Conservation (phyloP, 2,329 filamentous ascomycete species). For the Fusarium sp. region DNA sequence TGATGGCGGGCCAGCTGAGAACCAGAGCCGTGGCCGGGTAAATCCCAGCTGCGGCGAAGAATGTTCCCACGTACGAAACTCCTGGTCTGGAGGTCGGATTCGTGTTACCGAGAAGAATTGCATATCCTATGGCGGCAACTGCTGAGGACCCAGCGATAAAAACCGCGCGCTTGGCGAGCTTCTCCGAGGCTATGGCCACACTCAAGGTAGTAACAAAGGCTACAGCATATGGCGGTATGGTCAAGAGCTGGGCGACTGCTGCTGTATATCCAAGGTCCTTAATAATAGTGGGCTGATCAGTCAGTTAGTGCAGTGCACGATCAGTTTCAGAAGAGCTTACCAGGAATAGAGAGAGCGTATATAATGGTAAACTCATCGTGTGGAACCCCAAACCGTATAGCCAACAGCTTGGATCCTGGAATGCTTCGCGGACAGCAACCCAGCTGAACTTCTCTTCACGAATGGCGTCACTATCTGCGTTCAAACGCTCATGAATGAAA, state of each 20-base stretch:
- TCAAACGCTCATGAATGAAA: constrained; percentile 71
- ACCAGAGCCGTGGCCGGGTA: constrained; percentile 73
- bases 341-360: constrained; percentile 67
- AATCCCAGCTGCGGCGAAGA: constrained; percentile 74
- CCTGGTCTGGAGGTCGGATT: constrained; percentile 62
- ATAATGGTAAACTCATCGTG: constrained; percentile 74
- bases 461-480: constrained; percentile 76
- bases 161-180: constrained; percentile 65
- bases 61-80: constrained; percentile 69
- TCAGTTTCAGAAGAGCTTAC: constrained; percentile 46
- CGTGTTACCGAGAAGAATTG: constrained; percentile 66
- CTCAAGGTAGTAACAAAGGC: constrained; percentile 69
- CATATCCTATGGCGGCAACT: constrained; percentile 71
- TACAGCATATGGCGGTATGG: constrained; percentile 73
- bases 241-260: constrained; percentile 67
- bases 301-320: fast-evolving
- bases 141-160: constrained; percentile 71
- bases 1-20: constrained; percentile 77
- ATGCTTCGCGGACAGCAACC: constrained; percentile 70
- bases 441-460: constrained; percentile 76
- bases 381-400: constrained; percentile 79
- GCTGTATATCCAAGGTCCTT: constrained; percentile 64
- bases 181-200: constrained; percentile 71
- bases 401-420: constrained; percentile 77
- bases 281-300: constrained; percentile 63